Base-by-base conservation (phyloP, 163 green algal genomes). In the Scenedesmus sp. region DNA sequence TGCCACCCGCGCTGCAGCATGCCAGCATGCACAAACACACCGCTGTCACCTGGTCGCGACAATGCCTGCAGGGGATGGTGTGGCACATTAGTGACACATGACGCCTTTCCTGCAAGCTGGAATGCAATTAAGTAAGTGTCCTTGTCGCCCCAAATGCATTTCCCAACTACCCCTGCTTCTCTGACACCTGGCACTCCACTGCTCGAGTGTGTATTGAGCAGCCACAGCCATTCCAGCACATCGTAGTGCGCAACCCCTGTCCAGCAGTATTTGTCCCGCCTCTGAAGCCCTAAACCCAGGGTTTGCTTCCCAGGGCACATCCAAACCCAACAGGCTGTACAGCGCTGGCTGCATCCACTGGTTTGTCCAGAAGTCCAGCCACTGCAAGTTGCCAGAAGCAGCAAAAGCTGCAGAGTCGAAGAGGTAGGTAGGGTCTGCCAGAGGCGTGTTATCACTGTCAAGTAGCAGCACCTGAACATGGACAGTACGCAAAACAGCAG, bases 381-480 rank as follows among this genome's bases (percentile, higher is more conserved):
- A 88, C 22, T 61, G 35, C n/a, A 88, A 65, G 49, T 81, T 88
- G 56, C 56, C 81, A 76, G 35, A 40, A 37, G 49, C 12, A 3
- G 22, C 4, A n/a, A 79, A 87, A 26, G 33, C 53, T 53, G 18
- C 53, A 6, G 82, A 79, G 13, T 68, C 37, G 3, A 89, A 51
- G 20, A 89, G 26, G 43, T 81, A 68, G 10, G 61, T 89, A 20
- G 83, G 83, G 37, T 89, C 61, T 46, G 61, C 42, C 26, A 89
- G 83, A 2, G 83, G 83, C 5, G 61, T 81, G 83, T 89, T 89
- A 35, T 89, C 83, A 70, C 83, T 89, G 61, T 89, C 83, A n/a
- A 89, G 61, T 16, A 89, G 18, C 9, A 89, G 22, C 61, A 89
- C 83, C 83, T 81, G 73, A 10, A 56, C 49, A 56, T 56, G 3